Conservation (phyloP, 352 stramenopile species). For the Aphanomyces euteiches region DNA sequence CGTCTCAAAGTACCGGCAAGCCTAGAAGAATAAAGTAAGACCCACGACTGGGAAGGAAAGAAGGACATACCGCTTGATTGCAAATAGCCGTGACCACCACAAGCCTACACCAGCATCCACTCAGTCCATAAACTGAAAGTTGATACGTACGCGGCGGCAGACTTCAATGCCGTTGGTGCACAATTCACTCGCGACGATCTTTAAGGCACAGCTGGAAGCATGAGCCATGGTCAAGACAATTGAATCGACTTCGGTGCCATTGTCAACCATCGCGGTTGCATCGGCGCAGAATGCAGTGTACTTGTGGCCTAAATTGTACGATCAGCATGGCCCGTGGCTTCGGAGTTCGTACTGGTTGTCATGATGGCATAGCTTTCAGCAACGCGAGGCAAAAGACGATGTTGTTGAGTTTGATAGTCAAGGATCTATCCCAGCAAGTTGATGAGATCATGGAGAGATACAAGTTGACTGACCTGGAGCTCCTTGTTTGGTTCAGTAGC, state of each 20-base stretch:
- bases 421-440: conserved; percentile 48
- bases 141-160: conserved; percentile 19
- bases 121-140: too few relatives aligned
- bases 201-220: conserved; percentile 19
- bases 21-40: conserved; percentile 2
- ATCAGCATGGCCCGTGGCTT: background rate
- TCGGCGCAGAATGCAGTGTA: background rate
- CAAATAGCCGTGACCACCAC: conserved; percentile 26
- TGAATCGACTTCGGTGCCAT: background rate
- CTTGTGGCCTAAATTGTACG: background rate
- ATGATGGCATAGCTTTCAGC: conserved; percentile 76
- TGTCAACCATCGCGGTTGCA: conserved; percentile 20
- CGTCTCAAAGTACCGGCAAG: conserved; percentile 5
- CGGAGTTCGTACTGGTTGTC: background rate
- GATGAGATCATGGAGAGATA: background rate
- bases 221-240: conserved; percentile 14
- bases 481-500: conserved; percentile 37
- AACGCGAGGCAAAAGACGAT: conserved; percentile 89
- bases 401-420: conserved; percentile 94
- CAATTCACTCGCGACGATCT: conserved; percentile 15
- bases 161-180: conserved; percentile 25
- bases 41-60: too few relatives aligned
- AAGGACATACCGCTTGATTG: conserved; percentile 23
- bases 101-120: background rate
- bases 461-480: conserved; percentile 43